Conservation (phyloP, 805 yeast genomes). For the Metschnikowia koreensis region DNA sequence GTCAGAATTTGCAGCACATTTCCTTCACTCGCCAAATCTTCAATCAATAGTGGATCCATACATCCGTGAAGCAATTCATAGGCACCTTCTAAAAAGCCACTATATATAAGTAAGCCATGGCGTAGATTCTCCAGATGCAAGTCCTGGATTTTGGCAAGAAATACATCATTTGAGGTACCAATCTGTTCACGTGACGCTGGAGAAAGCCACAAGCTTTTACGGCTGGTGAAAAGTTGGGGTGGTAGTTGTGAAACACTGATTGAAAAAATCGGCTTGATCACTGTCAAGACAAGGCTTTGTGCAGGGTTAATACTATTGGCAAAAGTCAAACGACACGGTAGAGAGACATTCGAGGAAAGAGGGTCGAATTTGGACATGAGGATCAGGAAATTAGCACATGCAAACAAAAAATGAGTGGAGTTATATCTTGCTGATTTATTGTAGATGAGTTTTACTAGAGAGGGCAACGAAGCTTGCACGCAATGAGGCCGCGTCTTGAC, state of each 20-base stretch:
- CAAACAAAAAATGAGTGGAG: conserved; percentile 1
- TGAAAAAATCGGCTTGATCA: conserved; percentile 8
- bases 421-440: neutral
- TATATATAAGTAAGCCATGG: conserved; percentile 6
- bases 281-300: conserved; percentile 1
- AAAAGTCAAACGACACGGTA: conserved; percentile 2
- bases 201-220: conserved; percentile 3
- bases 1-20: neutral
- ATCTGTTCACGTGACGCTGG: neutral
- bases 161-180: neutral
- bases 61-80: conserved; percentile 10
- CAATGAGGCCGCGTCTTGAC: conserved; percentile 7
- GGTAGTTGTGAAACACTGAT: conserved; percentile 3
- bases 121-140: conserved; percentile 3
- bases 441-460: no score
- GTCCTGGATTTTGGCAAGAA: conserved; percentile 2
- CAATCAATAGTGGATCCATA: conserved; percentile 1
- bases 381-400: neutral
- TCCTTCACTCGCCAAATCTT: neutral
- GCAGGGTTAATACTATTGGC: conserved; percentile 5
- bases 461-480: no score
- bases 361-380: neutral
- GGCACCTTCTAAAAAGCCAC: neutral
- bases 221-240: conserved; percentile 5
- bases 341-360: neutral